Conservation (phyloP, 1,139 yeast species). For the Magnusiomyces sp. region DNA sequence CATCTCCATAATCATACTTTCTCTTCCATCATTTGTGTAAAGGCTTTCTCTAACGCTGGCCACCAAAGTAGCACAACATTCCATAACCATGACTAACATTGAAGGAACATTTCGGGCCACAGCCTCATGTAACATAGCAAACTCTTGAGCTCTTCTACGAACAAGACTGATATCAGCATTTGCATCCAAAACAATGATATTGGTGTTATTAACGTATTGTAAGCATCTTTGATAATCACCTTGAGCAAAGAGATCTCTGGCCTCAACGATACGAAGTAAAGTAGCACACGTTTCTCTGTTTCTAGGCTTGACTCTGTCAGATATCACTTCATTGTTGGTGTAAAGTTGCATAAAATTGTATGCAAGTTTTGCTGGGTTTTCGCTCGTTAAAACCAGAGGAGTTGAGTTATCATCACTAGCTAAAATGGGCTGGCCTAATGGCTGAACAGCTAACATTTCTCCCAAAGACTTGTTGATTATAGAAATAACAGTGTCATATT, state of each 20-base stretch:
- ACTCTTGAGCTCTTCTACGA: conserved; percentile 48
- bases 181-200: conserved; percentile 55
- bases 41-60: conserved; percentile 40
- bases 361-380: conserved; percentile 36
- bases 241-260: conserved; percentile 52
- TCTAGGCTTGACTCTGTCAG: conserved; percentile 25
- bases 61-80: conserved; percentile 57
- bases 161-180: conserved; percentile 40
- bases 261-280: conserved; percentile 56
- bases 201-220: conserved; percentile 45
- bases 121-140: conserved; percentile 56
- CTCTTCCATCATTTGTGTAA: conserved; percentile 44
- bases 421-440: conserved; percentile 54
- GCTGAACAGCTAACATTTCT: conserved; percentile 67
- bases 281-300: conserved; percentile 51
- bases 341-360: conserved; percentile 33
- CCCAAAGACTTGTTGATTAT: conserved; percentile 73
- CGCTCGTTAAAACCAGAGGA: conserved; percentile 27
- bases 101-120: conserved; percentile 75
- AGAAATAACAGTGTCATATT: conserved; percentile 73
- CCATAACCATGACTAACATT: conserved; percentile 72
- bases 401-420: conserved; percentile 17
- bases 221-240: conserved; percentile 59
- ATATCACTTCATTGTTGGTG: conserved; percentile 28
- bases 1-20: conserved; percentile 44